Evolutionary conservation across 108 stramenopile genomes (phyloP).

Genomic region (Craspedostauros australis): DNA sequence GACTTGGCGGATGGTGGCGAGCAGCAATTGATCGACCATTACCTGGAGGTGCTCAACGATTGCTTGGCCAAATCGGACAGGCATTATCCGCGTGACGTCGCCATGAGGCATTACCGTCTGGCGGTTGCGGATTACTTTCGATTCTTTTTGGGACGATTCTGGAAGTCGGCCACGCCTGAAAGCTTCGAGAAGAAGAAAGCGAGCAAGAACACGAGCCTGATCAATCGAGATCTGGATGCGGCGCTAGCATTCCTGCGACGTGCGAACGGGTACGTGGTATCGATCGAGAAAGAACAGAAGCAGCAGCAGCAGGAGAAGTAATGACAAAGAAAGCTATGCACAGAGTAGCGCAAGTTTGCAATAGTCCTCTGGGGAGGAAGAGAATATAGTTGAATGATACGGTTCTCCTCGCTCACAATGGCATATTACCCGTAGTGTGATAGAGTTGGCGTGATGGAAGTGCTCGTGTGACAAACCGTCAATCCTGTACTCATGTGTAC

Average conservation of each 20-base stretch:
- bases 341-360: too few relatives aligned
- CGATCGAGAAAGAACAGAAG: conserved; percentile 53
- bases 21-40: conserved; percentile 49
- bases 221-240: conserved; percentile 58
- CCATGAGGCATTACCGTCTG: conserved; percentile 61
- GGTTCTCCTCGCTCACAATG: too few relatives aligned
- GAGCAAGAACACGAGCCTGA: conserved; percentile 54
- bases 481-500: background rate
- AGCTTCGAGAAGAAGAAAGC: conserved; percentile 48
- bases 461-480: too few relatives aligned
- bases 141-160: conserved; percentile 49
- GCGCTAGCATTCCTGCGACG: conserved; percentile 56
- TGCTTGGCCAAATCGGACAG: conserved; percentile 3
- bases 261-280: conserved; percentile 46
- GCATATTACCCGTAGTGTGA: too few relatives aligned
- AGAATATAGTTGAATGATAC: too few relatives aligned
- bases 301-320: too few relatives aligned
- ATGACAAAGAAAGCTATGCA: too few relatives aligned
- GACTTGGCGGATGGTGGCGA: conserved; percentile 53
- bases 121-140: conserved; percentile 65
- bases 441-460: too few relatives aligned
- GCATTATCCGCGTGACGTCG: conserved; percentile 38
- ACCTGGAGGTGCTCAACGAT: conserved; percentile 32
- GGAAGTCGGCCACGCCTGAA: conserved; percentile 46
- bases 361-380: too few relatives aligned